phyloP scores from a whole-genome alignment of 345 rosid genomes.

The Arabidopsis arenosa region DNA sequence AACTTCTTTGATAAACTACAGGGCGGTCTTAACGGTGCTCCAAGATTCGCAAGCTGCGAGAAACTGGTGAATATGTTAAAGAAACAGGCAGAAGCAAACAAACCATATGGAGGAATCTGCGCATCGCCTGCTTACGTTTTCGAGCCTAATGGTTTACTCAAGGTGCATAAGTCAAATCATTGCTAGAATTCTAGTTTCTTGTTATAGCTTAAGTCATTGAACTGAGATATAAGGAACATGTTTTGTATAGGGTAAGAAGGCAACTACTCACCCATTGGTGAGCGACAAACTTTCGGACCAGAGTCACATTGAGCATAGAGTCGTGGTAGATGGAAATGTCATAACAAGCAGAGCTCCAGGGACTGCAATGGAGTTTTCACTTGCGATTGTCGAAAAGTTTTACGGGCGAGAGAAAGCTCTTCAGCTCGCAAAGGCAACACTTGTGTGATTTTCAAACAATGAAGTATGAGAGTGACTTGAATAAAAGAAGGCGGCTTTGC shows the following conservation, averaged over 20 bases:
- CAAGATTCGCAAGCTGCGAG: slow-evolving; percentile 72
- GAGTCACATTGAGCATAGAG: slow-evolving; percentile 75
- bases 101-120: slow-evolving; percentile 90
- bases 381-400: slow-evolving; percentile 87
- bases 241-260: slow-evolving; percentile 81
- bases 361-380: slow-evolving; percentile 82
- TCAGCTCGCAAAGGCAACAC: slow-evolving; percentile 74
- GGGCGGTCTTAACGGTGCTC: slow-evolving; percentile 95
- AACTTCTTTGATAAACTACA: slow-evolving; percentile 41
- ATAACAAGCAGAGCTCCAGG: slow-evolving; percentile 96
- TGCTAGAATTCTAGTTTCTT: not conserved
- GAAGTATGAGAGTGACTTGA: slow-evolving; percentile 12
- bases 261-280: slow-evolving; percentile 79
- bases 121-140: slow-evolving; percentile 90
- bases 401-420: slow-evolving; percentile 76
- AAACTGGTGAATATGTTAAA: slow-evolving; percentile 75
- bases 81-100: slow-evolving; percentile 74
- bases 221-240: slow-evolving; percentile 22
- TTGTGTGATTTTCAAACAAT: slow-evolving; percentile 44
- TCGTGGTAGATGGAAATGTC: slow-evolving; percentile 91
- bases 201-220: not conserved
- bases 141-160: slow-evolving; percentile 85
- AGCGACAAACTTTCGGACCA: slow-evolving; percentile 76
- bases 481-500: slow-evolving; percentile 5
- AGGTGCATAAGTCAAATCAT: slow-evolving; percentile 52